Conservation (phyloP, 2,329 filamentous ascomycete genomes). For the Davidsoniella eucalypti region DNA sequence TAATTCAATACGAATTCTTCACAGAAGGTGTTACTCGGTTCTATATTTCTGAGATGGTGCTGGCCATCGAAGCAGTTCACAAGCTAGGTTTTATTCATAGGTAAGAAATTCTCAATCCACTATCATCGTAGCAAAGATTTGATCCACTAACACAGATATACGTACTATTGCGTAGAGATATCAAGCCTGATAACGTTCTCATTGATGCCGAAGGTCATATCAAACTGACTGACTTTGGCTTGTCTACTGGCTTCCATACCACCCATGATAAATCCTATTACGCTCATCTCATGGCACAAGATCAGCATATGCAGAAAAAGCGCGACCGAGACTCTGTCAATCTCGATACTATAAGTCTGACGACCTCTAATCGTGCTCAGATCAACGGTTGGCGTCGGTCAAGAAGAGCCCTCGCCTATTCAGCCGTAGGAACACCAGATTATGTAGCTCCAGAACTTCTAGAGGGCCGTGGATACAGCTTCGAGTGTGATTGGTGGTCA, state of each 20-base stretch:
- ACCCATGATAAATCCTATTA: constrained; percentile 98
- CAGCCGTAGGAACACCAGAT: constrained; percentile 92
- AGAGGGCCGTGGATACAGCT: constrained; percentile 87
- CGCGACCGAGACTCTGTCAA: constrained; percentile 79
- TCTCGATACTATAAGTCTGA: constrained; percentile 94
- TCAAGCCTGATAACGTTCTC: constrained; percentile 97
- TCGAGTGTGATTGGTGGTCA: constrained; percentile 98
- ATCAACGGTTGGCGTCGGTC: constrained; percentile 99
- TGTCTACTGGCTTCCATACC: constrained; percentile 95
- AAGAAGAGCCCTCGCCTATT: constrained; percentile 89
- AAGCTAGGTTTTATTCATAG: constrained; percentile 67
- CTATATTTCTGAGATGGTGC: constrained; percentile 65
- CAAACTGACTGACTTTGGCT: constrained; percentile 93
- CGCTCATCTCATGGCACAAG: constrained; percentile 71
- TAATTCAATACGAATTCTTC: constrained; percentile 74
- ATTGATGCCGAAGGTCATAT: constrained; percentile 91
- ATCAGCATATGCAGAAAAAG: constrained; percentile 51
- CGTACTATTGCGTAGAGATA: constrained; percentile 42
- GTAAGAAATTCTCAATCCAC: constrained; percentile 24
- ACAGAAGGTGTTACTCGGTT: constrained; percentile 71
- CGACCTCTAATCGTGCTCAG: constrained; percentile 90
- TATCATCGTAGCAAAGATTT: neutral
- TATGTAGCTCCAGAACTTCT: constrained; percentile 99
- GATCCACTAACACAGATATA: neutral
- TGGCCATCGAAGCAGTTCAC: constrained; percentile 68